Evolutionary conservation across 257 asterid genomes (phyloP).

Genomic region (Nicotiana knightiana): DNA sequence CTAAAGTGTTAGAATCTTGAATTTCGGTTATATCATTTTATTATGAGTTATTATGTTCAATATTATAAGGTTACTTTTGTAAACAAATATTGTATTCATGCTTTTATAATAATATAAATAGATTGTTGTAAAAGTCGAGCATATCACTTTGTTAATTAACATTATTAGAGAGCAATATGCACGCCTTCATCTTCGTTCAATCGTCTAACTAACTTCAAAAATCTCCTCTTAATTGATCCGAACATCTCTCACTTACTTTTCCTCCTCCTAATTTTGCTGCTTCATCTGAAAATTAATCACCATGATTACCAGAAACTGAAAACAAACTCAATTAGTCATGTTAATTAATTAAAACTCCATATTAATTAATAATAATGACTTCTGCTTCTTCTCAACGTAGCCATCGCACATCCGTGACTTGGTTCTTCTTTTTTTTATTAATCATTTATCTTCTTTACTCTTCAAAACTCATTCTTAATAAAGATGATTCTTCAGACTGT

Average conservation of each 20-base stretch:
- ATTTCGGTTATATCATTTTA: too few species aligned
- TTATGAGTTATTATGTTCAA: too few species aligned
- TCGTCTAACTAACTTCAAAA: background rate
- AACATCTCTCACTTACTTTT: too few species aligned
- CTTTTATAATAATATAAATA: too few species aligned
- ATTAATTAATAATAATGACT: background rate
- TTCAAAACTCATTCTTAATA: background rate
- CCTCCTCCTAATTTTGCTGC: too few species aligned
- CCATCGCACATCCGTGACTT: background rate
- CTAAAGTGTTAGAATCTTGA: too few species aligned
- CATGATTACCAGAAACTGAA: background rate
- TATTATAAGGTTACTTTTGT: too few species aligned
- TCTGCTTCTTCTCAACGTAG: constrained; percentile 1
- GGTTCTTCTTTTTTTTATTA: background rate
- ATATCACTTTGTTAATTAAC: too few species aligned
- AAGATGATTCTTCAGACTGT: constrained; percentile 3
- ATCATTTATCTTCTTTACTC: constrained; percentile 11
- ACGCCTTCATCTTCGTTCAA: constrained; percentile 16
- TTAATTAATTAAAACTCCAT: background rate
- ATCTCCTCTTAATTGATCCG: background rate
- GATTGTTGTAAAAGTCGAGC: too few species aligned
- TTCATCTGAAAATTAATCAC: too few species aligned
- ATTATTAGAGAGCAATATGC: background rate
- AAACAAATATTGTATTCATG: too few species aligned
- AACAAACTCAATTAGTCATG: background rate